Conservation (phyloP, 2,329 filamentous ascomycete species). For the Arachnomyces sp. region DNA sequence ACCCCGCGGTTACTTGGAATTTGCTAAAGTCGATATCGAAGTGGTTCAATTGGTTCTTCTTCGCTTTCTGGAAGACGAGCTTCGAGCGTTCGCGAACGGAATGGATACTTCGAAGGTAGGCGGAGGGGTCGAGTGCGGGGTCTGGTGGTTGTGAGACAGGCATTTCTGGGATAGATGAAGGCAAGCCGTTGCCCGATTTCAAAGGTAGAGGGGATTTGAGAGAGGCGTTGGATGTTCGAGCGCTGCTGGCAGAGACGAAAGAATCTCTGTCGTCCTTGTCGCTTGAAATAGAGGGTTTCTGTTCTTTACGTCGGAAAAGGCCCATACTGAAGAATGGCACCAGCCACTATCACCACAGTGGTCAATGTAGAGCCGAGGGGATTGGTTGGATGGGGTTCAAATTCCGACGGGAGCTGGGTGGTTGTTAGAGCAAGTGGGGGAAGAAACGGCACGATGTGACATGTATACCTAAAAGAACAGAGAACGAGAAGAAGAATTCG, state of each 20-base stretch:
- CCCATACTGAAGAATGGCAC: slow-evolving; percentile 30
- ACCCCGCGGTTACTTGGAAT: slow-evolving; percentile 72
- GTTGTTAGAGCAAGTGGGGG: no score
- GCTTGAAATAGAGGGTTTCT: slow-evolving; percentile 29
- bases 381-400: no score
- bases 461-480: no score
- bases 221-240: slow-evolving; percentile 38
- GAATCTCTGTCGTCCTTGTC: slow-evolving; percentile 35
- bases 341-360: no score
- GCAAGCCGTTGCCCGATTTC: slow-evolving; percentile 38
- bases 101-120: slow-evolving; percentile 81
- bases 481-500: no score
- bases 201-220: slow-evolving; percentile 42
- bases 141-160: slow-evolving; percentile 79
- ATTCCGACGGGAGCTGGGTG: no score
- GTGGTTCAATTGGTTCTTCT: slow-evolving; percentile 68
- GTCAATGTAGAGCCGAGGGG: no score
- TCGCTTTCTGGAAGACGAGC: slow-evolving; percentile 67
- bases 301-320: slow-evolving; percentile 40
- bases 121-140: slow-evolving; percentile 76
- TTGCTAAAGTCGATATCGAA: slow-evolving; percentile 84
- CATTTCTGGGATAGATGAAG: slow-evolving; percentile 58
- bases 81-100: slow-evolving; percentile 73
- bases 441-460: no score
- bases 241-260: slow-evolving; percentile 33